Percentiles rank a stretch among this genome's conserved stretches.
Evolutionary conservation across 2,329 filamentous ascomycete genomes (phyloP).

Genomic region (Colletotrichum sp.): DNA sequence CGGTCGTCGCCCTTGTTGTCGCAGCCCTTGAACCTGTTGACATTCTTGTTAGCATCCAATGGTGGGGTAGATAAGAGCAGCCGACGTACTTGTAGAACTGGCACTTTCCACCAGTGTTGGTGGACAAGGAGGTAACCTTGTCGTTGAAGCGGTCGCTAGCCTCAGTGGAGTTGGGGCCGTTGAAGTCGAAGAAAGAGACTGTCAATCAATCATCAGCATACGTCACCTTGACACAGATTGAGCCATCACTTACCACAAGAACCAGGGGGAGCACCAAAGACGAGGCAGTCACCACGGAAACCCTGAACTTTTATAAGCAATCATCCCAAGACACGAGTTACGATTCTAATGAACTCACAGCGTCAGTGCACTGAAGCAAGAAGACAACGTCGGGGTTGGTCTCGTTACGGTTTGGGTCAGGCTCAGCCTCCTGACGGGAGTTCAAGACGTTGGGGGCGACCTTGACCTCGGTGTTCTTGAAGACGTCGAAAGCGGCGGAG

Average conservation of each 20-base stretch:
- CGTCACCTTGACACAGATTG: not conserved
- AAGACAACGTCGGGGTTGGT: not conserved
- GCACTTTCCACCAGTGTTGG: slow-evolving; percentile 14
- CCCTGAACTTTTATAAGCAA: not conserved
- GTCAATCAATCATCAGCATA: not conserved
- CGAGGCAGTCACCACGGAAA: slow-evolving; percentile 13
- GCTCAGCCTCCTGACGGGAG: not conserved
- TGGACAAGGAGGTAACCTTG: slow-evolving; percentile 5
- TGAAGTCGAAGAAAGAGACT: slow-evolving; percentile 13
- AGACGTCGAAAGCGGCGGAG: slow-evolving; percentile 1
- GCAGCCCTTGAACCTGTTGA: slow-evolving; percentile 1
- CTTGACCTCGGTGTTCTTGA: not conserved
- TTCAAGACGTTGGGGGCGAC: not conserved
- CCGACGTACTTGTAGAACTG: slow-evolving; percentile 11
- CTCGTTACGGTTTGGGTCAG: slow-evolving; percentile 12
- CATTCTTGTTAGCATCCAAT: not conserved
- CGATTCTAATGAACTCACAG: not conserved
- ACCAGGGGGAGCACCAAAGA: slow-evolving; percentile 3
- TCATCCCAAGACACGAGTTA: not conserved
- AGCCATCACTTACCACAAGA: not conserved
- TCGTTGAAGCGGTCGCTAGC: slow-evolving; percentile 5
- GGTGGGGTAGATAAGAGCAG: not conserved
- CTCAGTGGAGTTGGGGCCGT: not conserved
- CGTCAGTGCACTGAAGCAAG: not conserved
- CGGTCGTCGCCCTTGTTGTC: slow-evolving; percentile 18